Percentiles rank a stretch among this genome's conserved stretches.
Evolutionary conservation across 768 basidiomycete species (phyloP).

Genomic region (Nidula microcarpa): DNA sequence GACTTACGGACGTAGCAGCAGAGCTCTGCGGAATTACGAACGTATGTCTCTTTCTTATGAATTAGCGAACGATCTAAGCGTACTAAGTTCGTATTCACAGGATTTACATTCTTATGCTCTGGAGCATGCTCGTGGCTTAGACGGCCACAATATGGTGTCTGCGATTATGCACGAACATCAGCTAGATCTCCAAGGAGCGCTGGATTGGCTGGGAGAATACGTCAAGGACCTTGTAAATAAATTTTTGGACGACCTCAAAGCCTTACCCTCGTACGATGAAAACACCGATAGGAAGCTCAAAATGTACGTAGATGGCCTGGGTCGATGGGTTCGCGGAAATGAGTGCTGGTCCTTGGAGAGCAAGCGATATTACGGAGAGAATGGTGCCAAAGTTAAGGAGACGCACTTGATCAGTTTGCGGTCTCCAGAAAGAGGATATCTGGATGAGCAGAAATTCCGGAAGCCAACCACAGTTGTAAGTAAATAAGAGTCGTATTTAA

Average conservation of each 20-base stretch:
- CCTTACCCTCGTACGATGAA: slow-evolving; percentile 30
- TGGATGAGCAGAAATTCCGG: not conserved
- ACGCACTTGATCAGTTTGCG: slow-evolving; percentile 10
- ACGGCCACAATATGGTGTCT: slow-evolving; percentile 36
- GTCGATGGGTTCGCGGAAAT: slow-evolving; percentile 33
- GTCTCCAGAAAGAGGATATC: not conserved
- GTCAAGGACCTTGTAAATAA: slow-evolving; percentile 21
- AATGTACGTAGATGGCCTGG: slow-evolving; percentile 33
- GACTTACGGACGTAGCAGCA: slow-evolving; percentile 43
- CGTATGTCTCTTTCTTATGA: slow-evolving; percentile 12
- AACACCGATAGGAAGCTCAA: slow-evolving; percentile 25
- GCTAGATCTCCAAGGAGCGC: slow-evolving; percentile 28
- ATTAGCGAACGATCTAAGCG: not conserved
- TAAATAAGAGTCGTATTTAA: no score
- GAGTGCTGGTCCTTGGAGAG: slow-evolving; percentile 43
- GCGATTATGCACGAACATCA: slow-evolving; percentile 34
- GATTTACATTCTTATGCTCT: slow-evolving; percentile 37
- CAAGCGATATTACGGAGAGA: slow-evolving; percentile 25
- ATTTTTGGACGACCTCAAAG: slow-evolving; percentile 22
- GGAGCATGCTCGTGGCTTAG: slow-evolving; percentile 35
- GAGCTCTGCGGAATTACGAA: slow-evolving; percentile 41
- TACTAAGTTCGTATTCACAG: slow-evolving; percentile 11
- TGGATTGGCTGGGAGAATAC: slow-evolving; percentile 30
- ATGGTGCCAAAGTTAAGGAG: slow-evolving; percentile 21
- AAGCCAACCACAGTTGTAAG: no score